A percentile compares a stretch with the other conserved stretches of the same genome.
Conservation (phyloP, 345 rosid genomes). For the Toxicodendron radicans region DNA sequence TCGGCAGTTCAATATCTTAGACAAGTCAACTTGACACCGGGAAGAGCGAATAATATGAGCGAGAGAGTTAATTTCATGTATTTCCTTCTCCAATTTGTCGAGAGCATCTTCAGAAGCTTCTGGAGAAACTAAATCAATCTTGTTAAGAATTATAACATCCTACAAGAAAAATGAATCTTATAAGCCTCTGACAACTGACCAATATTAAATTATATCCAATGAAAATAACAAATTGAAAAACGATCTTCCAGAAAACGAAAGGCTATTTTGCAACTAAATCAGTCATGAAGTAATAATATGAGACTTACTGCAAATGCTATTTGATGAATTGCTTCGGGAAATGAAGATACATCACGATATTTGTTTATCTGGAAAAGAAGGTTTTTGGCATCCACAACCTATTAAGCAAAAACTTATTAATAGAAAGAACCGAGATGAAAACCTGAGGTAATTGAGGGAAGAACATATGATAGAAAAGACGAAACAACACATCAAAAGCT, state of each 20-base stretch:
- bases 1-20: constrained; percentile 60
- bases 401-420: constrained; percentile 23
- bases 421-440: constrained; percentile 9
- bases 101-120: constrained; percentile 50
- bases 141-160: constrained; percentile 92
- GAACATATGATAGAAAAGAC: constrained; percentile 3
- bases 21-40: constrained; percentile 78
- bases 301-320: constrained; percentile 85
- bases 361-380: constrained; percentile 70
- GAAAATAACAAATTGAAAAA: neutral
- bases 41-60: constrained; percentile 68
- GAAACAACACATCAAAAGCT: neutral
- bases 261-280: neutral
- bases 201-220: neutral
- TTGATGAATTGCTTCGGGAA: constrained; percentile 90
- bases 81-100: constrained; percentile 74
- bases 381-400: constrained; percentile 99
- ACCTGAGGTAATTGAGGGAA: neutral
- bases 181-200: constrained; percentile 16
- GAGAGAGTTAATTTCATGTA: constrained; percentile 71
- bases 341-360: constrained; percentile 55
- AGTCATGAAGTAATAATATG: neutral
- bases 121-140: constrained; percentile 78
- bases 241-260: neutral
- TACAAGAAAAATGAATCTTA: constrained; percentile 32